A percentile compares a stretch with the other conserved stretches of the same genome.
phyloP scores from a whole-genome alignment of 2,329 filamentous ascomycete species.

The Botryosphaeria dothidea region DNA sequence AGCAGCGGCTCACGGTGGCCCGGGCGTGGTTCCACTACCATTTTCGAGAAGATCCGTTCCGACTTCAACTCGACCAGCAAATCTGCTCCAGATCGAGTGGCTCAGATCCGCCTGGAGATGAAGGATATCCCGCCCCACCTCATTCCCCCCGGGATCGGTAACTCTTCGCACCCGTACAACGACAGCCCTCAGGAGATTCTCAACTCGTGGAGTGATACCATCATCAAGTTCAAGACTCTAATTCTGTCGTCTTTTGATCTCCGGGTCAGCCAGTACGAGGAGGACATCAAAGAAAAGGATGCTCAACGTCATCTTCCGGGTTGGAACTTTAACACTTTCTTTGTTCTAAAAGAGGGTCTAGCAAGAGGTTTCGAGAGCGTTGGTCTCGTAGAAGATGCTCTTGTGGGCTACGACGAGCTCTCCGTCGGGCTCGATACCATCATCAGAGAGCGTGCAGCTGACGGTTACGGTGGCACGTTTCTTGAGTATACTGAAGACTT shows the following conservation, averaged over 20 bases:
- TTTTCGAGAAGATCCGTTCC: constrained; percentile 84
- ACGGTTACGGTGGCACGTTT: constrained; percentile 71
- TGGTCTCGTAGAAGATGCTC: constrained; percentile 89
- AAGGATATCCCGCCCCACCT: constrained; percentile 47
- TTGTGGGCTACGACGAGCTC: constrained; percentile 93
- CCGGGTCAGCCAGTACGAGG: constrained; percentile 91
- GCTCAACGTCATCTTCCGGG: constrained; percentile 82
- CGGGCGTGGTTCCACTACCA: constrained; percentile 73
- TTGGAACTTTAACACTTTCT: constrained; percentile 99
- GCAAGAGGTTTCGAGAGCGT: constrained; percentile 95
- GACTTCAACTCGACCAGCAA: constrained; percentile 87
- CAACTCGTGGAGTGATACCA: constrained; percentile 78
- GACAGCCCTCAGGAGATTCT: constrained; percentile 78
- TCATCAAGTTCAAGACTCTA: constrained; percentile 81
- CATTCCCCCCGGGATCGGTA: constrained; percentile 40
- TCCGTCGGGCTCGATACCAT: constrained; percentile 82
- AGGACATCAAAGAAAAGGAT: constrained; percentile 94
- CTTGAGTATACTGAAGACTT: constrained; percentile 73
- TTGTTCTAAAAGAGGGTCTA: constrained; percentile 93
- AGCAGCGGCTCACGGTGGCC: constrained; percentile 71
- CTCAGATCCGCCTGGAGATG: constrained; percentile 76
- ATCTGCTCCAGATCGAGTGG: constrained; percentile 71
- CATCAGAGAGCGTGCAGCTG: constrained; percentile 69
- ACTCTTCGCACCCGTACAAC: constrained; percentile 50
- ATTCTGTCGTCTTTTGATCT: constrained; percentile 90